phyloP scores from a whole-genome alignment of 78 protist species.

The Isochrysis galbana region DNA sequence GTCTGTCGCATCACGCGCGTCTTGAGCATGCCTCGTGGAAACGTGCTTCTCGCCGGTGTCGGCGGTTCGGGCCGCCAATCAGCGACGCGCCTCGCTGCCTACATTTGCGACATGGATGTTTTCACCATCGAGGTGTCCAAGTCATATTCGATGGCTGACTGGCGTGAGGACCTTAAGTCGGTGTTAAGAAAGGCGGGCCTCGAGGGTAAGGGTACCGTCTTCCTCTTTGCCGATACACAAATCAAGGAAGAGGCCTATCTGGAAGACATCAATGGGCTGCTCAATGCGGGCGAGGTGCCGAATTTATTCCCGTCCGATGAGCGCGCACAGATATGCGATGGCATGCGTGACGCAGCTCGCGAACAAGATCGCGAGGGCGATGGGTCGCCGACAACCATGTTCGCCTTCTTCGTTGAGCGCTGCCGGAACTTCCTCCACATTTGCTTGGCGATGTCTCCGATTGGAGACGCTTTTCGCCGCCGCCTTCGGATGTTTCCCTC shows the following conservation, averaged over 20 bases:
- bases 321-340: not conserved
- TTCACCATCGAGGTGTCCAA: constrained; percentile 23
- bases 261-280: constrained; percentile 44
- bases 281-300: constrained; percentile 77
- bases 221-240: constrained; percentile 83
- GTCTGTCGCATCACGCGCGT: constrained; percentile 43
- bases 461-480: constrained; percentile 79
- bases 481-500: constrained; percentile 64
- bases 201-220: constrained; percentile 58
- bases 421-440: constrained; percentile 76
- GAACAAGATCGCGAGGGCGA: constrained; percentile 34
- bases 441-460: constrained; percentile 85
- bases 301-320: constrained; percentile 72
- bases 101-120: constrained; percentile 38
- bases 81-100: constrained; percentile 52
- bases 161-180: constrained; percentile 64
- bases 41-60: constrained; percentile 59
- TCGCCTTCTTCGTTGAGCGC: constrained; percentile 67
- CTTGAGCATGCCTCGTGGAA: constrained; percentile 50
- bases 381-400: constrained; percentile 48
- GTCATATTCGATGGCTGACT: not conserved
- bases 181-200: constrained; percentile 66
- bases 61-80: constrained; percentile 71
- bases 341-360: constrained; percentile 44
- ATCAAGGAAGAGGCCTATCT: constrained; percentile 58